Conservation (phyloP, 202 grass and related monocot genomes). For the Dendrocalamus latiflorus region DNA sequence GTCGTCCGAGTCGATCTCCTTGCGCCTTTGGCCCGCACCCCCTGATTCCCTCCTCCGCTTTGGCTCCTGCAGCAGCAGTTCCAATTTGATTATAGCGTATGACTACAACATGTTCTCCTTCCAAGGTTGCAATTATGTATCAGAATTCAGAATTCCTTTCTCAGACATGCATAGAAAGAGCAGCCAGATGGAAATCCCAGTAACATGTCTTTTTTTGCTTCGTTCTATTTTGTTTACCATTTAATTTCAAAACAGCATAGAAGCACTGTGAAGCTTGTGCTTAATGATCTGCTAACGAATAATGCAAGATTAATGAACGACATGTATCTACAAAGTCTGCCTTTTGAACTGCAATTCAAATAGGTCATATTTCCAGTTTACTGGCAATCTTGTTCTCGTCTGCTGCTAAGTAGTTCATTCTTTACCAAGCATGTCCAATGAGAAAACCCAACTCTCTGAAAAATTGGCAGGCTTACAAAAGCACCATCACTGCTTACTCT, state of each 20-base stretch:
- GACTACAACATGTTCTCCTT: not conserved
- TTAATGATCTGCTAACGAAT: not conserved
- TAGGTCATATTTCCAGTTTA: not conserved
- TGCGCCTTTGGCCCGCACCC: slow-evolving; percentile 38
- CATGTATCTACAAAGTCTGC: not conserved
- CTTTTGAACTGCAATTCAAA: not conserved
- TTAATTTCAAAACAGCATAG: no score
- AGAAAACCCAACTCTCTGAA: not conserved
- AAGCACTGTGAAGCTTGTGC: no score
- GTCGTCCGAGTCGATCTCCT: slow-evolving; percentile 47
- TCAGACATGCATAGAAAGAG: not conserved
- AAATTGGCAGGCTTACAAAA: not conserved
- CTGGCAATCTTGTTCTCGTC: not conserved
- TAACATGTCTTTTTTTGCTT: no score
- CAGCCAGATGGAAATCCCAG: no score
- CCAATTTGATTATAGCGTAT: not conserved
- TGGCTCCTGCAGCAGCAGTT: slow-evolving; percentile 32
- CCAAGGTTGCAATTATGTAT: not conserved
- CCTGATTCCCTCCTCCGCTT: slow-evolving; percentile 55
- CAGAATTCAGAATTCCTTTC: no score
- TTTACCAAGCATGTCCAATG: not conserved
- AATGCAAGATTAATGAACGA: not conserved
- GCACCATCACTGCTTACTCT: not conserved
- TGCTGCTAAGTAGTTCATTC: not conserved
- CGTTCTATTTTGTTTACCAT: no score